Percentiles rank a stretch among this genome's conserved stretches.
Evolutionary conservation across 163 green algal species (phyloP).

Genomic region (Trebouxia gelatinosa): DNA sequence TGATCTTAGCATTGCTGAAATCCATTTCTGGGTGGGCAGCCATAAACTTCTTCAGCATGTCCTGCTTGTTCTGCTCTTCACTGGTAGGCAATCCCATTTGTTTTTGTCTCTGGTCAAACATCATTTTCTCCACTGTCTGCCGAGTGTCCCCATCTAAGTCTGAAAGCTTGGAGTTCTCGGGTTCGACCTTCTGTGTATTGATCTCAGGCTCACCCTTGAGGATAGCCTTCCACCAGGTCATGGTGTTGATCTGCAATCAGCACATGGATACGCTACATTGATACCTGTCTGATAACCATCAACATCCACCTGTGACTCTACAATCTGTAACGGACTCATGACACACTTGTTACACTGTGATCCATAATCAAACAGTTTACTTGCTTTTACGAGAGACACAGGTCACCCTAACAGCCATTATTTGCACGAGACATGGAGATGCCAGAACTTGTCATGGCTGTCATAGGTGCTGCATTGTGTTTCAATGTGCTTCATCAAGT

Average conservation of each 20-base stretch:
- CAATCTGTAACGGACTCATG: no score
- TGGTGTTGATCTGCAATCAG: constrained; percentile 53
- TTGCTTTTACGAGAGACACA: no score
- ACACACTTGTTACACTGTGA: no score
- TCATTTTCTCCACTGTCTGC: constrained; percentile 90
- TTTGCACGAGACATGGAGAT: no score
- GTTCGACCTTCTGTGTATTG: constrained; percentile 80
- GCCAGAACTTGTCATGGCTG: no score
- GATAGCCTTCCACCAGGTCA: constrained; percentile 86
- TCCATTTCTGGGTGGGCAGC: constrained; percentile 90
- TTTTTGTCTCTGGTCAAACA: constrained; percentile 95
- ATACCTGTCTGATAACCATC: neutral
- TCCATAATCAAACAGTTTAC: no score
- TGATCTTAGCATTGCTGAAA: constrained; percentile 88
- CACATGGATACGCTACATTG: neutral
- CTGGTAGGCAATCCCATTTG: constrained; percentile 82
- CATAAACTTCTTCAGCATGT: constrained; percentile 93
- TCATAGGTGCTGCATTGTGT: no score
- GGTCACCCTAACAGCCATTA: no score
- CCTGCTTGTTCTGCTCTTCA: constrained; percentile 84
- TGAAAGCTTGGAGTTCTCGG: constrained; percentile 84
- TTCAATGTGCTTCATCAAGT: no score
- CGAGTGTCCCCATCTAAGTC: constrained; percentile 80
- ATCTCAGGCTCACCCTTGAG: constrained; percentile 75
- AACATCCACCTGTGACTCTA: neutral